Percentiles rank a stretch among this genome's conserved stretches.
Evolutionary conservation across 345 rosid species (phyloP).

Genomic region (Melaleuca alternifolia): DNA sequence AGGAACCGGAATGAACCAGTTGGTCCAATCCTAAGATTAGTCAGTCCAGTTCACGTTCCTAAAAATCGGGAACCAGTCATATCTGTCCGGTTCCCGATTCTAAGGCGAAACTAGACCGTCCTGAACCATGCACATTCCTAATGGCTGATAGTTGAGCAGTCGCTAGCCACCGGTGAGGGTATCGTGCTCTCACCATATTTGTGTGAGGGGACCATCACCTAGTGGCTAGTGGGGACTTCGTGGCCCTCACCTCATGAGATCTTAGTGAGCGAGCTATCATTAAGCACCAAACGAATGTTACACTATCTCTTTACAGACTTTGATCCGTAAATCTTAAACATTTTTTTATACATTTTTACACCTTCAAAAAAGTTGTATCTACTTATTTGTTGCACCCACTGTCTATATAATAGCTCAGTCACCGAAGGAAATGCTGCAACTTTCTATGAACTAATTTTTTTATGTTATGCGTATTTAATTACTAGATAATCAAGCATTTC

Average conservation of each 20-base stretch:
- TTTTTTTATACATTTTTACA: background rate
- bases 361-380: background rate
- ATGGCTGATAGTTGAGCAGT: too few relatives aligned
- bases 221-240: background rate
- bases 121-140: too few relatives aligned
- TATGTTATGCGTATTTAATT: background rate
- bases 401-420: background rate
- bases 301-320: background rate
- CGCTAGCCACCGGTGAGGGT: too few relatives aligned
- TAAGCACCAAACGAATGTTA: background rate
- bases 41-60: too few relatives aligned
- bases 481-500: background rate
- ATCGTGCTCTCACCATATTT: background rate
- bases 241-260: background rate
- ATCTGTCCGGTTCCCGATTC: too few relatives aligned
- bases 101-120: too few relatives aligned
- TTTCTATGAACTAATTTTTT: background rate
- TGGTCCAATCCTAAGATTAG: too few relatives aligned
- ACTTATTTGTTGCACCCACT: background rate
- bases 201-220: background rate
- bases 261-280: background rate
- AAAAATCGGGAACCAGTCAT: too few relatives aligned
- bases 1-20: too few relatives aligned
- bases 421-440: background rate
- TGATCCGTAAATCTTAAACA: background rate